Percentiles rank a stretch among this genome's conserved stretches.
Conservation (phyloP, 83 land plant species). For the Picea abies region DNA sequence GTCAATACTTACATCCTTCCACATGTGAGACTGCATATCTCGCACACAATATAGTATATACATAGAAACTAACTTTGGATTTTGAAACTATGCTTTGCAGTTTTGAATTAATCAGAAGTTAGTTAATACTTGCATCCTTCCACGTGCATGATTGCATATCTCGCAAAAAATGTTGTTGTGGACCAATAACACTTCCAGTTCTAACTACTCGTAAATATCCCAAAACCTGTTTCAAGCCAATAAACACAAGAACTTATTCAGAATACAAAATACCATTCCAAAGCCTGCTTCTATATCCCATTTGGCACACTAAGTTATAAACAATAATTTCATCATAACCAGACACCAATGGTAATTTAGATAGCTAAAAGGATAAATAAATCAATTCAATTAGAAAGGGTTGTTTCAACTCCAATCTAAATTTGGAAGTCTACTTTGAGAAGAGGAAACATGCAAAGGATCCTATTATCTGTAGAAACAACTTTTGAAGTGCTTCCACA, state of each 20-base stretch:
- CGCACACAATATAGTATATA: no score
- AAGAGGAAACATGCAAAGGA: background rate
- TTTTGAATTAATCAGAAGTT: no score
- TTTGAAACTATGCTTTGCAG: no score
- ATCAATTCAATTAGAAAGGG: background rate
- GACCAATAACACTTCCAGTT: no score
- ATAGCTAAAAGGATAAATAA: background rate
- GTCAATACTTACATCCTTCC: background rate
- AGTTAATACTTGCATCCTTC: no score
- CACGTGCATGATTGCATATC: no score
- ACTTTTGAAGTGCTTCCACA: no score
- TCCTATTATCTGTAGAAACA: no score
- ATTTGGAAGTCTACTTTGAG: background rate
- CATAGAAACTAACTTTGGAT: no score
- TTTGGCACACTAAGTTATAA: no score
- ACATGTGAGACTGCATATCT: background rate
- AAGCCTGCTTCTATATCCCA: background rate
- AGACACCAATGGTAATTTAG: background rate
- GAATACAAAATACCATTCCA: constrained; percentile 6
- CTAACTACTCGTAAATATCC: constrained; percentile 51
- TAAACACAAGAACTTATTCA: background rate
- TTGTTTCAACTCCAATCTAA: background rate
- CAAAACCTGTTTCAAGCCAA: constrained; percentile 29
- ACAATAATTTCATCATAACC: background rate
- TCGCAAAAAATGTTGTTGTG: no score